Conservation (phyloP, 1,284 basidiomycete species). For the Thelephora terrestris region DNA sequence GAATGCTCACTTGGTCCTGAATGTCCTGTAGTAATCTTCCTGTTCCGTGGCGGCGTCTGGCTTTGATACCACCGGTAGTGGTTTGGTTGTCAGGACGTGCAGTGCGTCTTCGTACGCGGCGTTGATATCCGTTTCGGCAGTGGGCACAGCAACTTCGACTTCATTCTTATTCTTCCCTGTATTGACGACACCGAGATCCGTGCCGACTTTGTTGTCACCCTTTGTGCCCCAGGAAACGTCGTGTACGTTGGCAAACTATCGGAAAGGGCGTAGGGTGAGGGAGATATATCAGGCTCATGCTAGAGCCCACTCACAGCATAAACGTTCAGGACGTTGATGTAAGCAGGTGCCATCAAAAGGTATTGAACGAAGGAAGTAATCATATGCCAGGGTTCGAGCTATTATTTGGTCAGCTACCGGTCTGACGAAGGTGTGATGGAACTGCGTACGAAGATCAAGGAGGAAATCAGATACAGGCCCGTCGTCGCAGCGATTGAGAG, state of each 20-base stretch:
- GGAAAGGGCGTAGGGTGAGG: slow-evolving; percentile 6
- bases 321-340: slow-evolving; percentile 85
- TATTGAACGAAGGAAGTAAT: slow-evolving; percentile 94
- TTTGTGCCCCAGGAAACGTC: slow-evolving; percentile 89
- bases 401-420: slow-evolving; percentile 1
- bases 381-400: slow-evolving; percentile 90
- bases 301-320: slow-evolving; percentile 52
- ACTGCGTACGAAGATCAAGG: slow-evolving; percentile 69
- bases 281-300: slow-evolving; percentile 2
- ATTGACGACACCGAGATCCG: slow-evolving; percentile 76
- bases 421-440: slow-evolving; percentile 1
- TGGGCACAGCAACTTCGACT: slow-evolving; percentile 75
- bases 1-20: slow-evolving; percentile 68
- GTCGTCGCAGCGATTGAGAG: slow-evolving; percentile 79
- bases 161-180: slow-evolving; percentile 52
- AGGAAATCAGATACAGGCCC: slow-evolving; percentile 76
- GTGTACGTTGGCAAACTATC: slow-evolving; percentile 78
- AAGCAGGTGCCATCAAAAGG: slow-evolving; percentile 84
- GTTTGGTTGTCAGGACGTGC: slow-evolving; percentile 63
- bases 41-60: slow-evolving; percentile 61
- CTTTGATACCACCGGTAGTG: slow-evolving; percentile 57
- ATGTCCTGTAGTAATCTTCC: slow-evolving; percentile 84
- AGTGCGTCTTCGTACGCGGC: slow-evolving; percentile 81
- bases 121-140: slow-evolving; percentile 80
- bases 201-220: slow-evolving; percentile 77